phyloP scores from a whole-genome alignment of 2,329 filamentous ascomycete species.

The Coniochaeta hoffmannii region DNA sequence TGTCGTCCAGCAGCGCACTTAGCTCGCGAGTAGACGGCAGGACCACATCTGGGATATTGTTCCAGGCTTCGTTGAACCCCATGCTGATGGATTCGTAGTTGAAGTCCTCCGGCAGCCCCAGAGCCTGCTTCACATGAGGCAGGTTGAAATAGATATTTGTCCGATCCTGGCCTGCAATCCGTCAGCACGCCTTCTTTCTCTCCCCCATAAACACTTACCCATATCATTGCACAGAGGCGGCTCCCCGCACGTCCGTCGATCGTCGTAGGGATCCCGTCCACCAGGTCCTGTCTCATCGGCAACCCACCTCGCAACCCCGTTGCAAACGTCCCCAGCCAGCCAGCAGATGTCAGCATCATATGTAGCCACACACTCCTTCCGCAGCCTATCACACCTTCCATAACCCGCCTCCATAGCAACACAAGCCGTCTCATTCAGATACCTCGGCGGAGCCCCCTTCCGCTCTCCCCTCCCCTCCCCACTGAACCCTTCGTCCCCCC shows the following conservation, averaged over 20 bases:
- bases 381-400: neutral
- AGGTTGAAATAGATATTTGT: neutral
- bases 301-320: neutral
- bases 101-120: neutral
- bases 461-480: neutral
- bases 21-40: slow-evolving; percentile 3
- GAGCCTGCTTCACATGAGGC: neutral
- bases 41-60: neutral
- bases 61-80: neutral
- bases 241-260: neutral
- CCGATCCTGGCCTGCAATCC: neutral
- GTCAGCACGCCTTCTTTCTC: neutral
- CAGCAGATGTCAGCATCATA: neutral
- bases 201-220: neutral
- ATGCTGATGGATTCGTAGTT: neutral
- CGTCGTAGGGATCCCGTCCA: slow-evolving; percentile 6
- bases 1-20: slow-evolving; percentile 4
- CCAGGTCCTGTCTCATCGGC: neutral
- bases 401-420: slow-evolving; percentile 2
- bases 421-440: slow-evolving; percentile 6
- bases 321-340: neutral
- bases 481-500: too few species aligned
- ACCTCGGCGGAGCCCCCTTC: neutral
- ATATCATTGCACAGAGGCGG: neutral
- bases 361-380: neutral